phyloP scores from a whole-genome alignment of 2,329 filamentous ascomycete genomes.

The Fusarium illudens region DNA sequence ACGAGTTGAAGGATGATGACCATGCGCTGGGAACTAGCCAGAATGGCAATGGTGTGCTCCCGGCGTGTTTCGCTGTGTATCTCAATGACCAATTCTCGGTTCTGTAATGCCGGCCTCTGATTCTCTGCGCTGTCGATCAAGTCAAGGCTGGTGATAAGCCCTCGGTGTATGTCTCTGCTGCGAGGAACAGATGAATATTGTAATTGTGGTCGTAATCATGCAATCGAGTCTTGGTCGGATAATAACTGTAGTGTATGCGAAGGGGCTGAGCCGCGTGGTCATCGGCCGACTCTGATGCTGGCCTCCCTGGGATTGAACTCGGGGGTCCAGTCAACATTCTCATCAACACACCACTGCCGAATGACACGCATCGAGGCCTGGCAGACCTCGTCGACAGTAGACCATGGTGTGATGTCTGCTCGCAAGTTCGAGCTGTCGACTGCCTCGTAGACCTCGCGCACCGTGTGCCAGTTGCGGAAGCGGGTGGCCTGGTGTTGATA shows the following conservation, averaged over 20 bases:
- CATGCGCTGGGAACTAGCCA: conserved; percentile 3
- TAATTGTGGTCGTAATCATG: conserved; percentile 14
- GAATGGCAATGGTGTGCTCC: not conserved
- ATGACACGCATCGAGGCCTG: conserved; percentile 51
- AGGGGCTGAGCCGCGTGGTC: not conserved
- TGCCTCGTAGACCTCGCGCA: conserved; percentile 45
- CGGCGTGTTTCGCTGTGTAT: not conserved
- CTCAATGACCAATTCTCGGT: not conserved
- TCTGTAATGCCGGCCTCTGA: not conserved
- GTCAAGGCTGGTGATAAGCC: not conserved
- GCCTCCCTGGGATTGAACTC: conserved; percentile 45
- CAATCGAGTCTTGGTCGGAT: conserved; percentile 1
- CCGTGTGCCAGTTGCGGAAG: conserved; percentile 39
- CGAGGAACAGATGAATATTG: not conserved
- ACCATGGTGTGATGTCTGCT: conserved; percentile 52
- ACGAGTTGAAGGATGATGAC: not conserved
- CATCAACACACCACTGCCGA: conserved; percentile 54
- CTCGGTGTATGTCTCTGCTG: not conserved
- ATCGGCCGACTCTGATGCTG: conserved; percentile 24
- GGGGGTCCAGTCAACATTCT: conserved; percentile 57
- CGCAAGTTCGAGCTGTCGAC: conserved; percentile 44
- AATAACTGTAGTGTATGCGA: not conserved
- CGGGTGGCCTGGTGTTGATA: conserved; percentile 42
- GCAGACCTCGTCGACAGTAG: conserved; percentile 55
- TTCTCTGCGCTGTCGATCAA: not conserved